Base-by-base conservation (phyloP, 106 monocot genomes). In the Allium fistulosum region DNA sequence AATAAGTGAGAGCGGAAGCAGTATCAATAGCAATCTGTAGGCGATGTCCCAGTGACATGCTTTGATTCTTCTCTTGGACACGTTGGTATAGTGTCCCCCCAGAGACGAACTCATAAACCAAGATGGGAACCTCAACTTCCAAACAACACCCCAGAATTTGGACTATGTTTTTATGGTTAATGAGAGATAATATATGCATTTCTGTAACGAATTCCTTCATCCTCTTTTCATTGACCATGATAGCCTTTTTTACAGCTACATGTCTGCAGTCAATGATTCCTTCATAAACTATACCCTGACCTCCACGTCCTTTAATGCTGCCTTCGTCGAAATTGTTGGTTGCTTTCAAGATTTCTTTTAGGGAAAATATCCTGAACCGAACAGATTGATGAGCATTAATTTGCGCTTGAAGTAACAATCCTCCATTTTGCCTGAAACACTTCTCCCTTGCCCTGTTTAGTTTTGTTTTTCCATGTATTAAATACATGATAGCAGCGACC, bases 21-120 rank as follows among this genome's bases (percentile, higher is more conserved):
- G 78, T 72, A 75, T 85, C 78, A 2, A 59, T 28, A 0, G 78
- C 78, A 7, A 85, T 68, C 59, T 78, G 37, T 6, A 81, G 72
- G 4, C 81, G 61, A n/a, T 14, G 12, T 0, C 66, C 69, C 81
- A 75, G 66, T 5, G 65, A 17, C 8, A 80, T 62, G 2, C 60
- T 47, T 3, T 46, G 53, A 26, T 46, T 37, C 52, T 6, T 17
- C 48, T 11, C 1, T 16, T 74, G 74, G 49, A 74, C 10, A 16
- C 49, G 57, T 11, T 74, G 57, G 48, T 58, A 46, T 17, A 74
- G 27, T 73, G 77, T 17, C 46, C 63, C 80, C 18, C 80, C 74
- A 49, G 80, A 57, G 37, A 85, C 68, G 61, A 71, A 80, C 70
- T 85, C 80, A 55, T 85, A 85, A 6, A 85, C 84, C 37, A 85